These are phyloP conservation scores for Dictyostelium discoideum DNA, from an alignment of 78 protist genomes.

Conservation along the genomic window DNA sequence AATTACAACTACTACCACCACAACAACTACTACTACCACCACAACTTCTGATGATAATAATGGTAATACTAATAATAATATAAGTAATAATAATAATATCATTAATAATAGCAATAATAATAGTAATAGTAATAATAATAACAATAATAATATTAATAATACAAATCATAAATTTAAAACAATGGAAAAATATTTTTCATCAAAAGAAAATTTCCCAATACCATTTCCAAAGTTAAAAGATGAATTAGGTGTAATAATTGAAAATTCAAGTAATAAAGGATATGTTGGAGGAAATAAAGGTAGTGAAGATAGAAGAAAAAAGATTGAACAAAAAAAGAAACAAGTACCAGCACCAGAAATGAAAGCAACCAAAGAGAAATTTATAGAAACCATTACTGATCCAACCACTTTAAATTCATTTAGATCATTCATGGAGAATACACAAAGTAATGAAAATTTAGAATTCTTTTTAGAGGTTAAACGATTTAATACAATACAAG, in stretches of 20 bases:
- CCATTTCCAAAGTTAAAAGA: conserved; percentile 41
- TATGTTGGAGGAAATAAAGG: neutral
- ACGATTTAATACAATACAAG: conserved; percentile 33
- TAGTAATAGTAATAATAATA: neutral
- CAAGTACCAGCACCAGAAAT: conserved; percentile 33
- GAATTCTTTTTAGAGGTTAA: conserved; percentile 49
- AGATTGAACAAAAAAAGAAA: neutral
- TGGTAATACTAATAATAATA: neutral
- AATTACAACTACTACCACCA: neutral
- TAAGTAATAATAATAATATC: neutral
- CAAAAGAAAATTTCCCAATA: conserved; percentile 22
- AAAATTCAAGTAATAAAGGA: neutral
- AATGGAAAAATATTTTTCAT: neutral
- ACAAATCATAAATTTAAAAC: neutral
- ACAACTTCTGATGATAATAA: neutral
- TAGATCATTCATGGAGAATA: conserved; percentile 32
- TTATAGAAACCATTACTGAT: conserved; percentile 33
- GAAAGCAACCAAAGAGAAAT: conserved; percentile 67
- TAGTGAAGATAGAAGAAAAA: neutral
- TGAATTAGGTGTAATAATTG: neutral
- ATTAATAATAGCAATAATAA: neutral
- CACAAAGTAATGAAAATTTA: conserved; percentile 44
- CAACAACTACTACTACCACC: neutral
- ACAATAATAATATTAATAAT: neutral
- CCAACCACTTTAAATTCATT: conserved; percentile 26